Percentiles rank a stretch among this genome's conserved stretches.
Evolutionary conservation across 371 early-diverging fungal species (phyloP).

Genomic region (Mortierella sp.): DNA sequence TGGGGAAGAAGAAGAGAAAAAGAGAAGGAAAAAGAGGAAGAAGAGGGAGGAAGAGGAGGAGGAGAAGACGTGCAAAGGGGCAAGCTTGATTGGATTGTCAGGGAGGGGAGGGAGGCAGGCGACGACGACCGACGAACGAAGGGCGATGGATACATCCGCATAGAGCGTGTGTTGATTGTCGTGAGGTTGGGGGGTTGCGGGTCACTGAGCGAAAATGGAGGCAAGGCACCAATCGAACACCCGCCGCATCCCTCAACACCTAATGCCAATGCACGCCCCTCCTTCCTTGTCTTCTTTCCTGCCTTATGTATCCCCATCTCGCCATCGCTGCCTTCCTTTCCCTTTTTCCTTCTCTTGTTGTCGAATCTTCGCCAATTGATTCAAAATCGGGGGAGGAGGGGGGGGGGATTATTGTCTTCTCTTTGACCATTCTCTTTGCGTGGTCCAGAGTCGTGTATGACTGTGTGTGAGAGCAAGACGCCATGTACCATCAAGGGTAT

Average conservation of each 20-base stretch:
- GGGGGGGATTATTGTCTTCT: background rate
- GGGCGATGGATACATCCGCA: too few species aligned
- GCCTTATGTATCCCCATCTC: background rate
- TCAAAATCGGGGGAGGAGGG: too few species aligned
- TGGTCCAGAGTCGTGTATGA: too few species aligned
- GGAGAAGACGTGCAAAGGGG: background rate
- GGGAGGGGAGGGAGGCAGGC: background rate
- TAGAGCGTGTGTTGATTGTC: too few species aligned
- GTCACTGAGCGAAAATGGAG: background rate
- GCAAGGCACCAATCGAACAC: background rate
- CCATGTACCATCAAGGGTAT: too few species aligned
- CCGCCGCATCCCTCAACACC: background rate
- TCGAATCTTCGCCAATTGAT: background rate
- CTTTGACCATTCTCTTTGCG: background rate
- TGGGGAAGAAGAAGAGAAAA: background rate
- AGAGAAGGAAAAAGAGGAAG: background rate
- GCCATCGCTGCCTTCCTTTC: too few species aligned
- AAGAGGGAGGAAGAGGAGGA: background rate
- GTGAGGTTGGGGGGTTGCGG: too few species aligned
- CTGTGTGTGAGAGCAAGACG: too few species aligned
- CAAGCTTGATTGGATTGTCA: slow-evolving; percentile 2
- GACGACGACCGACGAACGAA: too few species aligned
- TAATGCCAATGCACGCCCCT: background rate
- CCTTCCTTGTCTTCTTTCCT: background rate
- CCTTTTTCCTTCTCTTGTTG: too few species aligned